Percentiles rank a stretch among this genome's conserved stretches.
Evolutionary conservation across 1,284 basidiomycete genomes (phyloP).

Genomic region (Paramarasmius palmivorus): DNA sequence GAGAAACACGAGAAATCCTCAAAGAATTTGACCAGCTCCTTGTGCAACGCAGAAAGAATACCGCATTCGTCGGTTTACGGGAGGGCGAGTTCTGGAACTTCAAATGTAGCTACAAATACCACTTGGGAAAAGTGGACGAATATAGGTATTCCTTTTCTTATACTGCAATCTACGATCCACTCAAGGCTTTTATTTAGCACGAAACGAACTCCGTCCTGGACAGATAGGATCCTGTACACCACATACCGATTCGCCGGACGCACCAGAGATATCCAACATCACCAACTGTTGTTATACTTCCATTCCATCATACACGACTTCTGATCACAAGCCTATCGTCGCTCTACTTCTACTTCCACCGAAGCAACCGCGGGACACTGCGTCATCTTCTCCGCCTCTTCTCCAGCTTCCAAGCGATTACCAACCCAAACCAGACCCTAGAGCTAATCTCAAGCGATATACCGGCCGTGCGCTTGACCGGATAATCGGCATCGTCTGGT

Average conservation of each 20-base stretch:
- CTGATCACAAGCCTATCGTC: constrained; percentile 78
- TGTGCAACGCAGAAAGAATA: constrained; percentile 61
- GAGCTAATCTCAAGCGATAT: constrained; percentile 57
- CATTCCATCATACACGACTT: constrained; percentile 75
- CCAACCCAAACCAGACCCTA: constrained; percentile 50
- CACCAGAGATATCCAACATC: constrained; percentile 53
- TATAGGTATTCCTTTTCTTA: constrained; percentile 57
- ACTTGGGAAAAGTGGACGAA: constrained; percentile 74
- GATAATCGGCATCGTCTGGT: constrained; percentile 75
- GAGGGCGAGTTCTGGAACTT: constrained; percentile 88
- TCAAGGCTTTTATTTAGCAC: constrained; percentile 37
- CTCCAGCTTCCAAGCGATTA: constrained; percentile 54
- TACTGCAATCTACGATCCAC: not conserved
- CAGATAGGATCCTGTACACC: constrained; percentile 89
- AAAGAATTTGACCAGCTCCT: constrained; percentile 80
- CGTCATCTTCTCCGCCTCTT: constrained; percentile 34
- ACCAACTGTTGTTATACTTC: constrained; percentile 71
- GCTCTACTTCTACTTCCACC: constrained; percentile 59
- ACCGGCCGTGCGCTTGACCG: constrained; percentile 70
- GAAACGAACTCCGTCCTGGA: constrained; percentile 90
- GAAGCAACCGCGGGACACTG: constrained; percentile 21
- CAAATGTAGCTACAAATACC: constrained; percentile 88
- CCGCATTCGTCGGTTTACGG: constrained; percentile 68
- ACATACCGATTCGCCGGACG: constrained; percentile 72
- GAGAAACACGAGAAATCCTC: constrained; percentile 61